These are phyloP conservation scores for Secale cereale DNA, from an alignment of 176 grass and related monocot genomes.

Conservation along the genomic window DNA sequence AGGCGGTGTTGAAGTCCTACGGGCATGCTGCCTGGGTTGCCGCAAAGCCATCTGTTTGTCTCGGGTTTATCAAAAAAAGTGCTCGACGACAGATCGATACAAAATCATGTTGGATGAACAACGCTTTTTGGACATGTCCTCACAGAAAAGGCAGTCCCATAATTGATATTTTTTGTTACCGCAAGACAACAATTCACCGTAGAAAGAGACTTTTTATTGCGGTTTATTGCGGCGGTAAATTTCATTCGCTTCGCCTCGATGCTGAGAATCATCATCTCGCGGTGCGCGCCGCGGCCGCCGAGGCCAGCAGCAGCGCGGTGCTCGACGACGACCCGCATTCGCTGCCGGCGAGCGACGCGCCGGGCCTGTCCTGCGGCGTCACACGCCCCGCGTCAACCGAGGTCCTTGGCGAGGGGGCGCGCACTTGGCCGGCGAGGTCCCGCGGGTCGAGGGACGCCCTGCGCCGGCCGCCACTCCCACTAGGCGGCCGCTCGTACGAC, in stretches of 20 bases:
- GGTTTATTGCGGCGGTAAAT: too few species aligned
- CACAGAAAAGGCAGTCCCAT: too few species aligned
- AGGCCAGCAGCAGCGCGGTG: slow-evolving; percentile 36
- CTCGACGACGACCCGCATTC: slow-evolving; percentile 66
- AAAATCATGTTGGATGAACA: too few species aligned
- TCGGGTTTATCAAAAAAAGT: too few species aligned
- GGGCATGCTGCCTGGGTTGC: too few species aligned
- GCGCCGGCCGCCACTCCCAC: slow-evolving; percentile 8
- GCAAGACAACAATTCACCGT: too few species aligned
- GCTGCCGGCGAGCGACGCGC: slow-evolving; percentile 40
- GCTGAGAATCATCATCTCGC: background rate
- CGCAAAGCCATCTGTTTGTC: too few species aligned
- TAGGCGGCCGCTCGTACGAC: slow-evolving; percentile 37
- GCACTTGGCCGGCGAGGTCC: slow-evolving; percentile 30
- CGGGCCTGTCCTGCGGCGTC: slow-evolving; percentile 31
- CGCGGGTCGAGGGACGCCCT: slow-evolving; percentile 56
- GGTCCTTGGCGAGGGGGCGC: background rate
- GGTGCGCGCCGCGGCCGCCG: slow-evolving; percentile 23
- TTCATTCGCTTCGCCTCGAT: background rate
- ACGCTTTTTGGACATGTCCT: too few species aligned
- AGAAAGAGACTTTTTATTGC: too few species aligned
- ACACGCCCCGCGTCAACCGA: slow-evolving; percentile 17
- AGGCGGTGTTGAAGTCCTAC: too few species aligned
- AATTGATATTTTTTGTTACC: too few species aligned
- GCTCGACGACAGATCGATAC: too few species aligned